These are phyloP conservation scores for Davidsoniella neocaledoniae DNA, from an alignment of 2,329 filamentous ascomycete species.

Conservation along the genomic window DNA sequence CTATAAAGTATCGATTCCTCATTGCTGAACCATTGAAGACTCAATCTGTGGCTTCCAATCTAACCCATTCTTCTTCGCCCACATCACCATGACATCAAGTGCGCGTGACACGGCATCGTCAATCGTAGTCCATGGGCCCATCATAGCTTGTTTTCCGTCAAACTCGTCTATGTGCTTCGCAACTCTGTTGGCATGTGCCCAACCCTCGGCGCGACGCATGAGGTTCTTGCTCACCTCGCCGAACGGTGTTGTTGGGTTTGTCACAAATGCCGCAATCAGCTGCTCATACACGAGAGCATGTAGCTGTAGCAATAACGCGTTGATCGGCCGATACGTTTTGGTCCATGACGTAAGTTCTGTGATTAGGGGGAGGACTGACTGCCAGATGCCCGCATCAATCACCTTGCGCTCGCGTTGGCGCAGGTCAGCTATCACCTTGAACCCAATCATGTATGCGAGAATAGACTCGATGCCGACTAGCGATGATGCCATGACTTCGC, in stretches of 20 bases:
- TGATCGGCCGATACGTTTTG: slow-evolving; percentile 23
- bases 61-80: slow-evolving; percentile 28
- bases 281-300: slow-evolving; percentile 30
- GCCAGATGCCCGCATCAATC: slow-evolving; percentile 26
- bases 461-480: slow-evolving; percentile 32
- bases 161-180: slow-evolving; percentile 4
- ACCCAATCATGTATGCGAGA: slow-evolving; percentile 35
- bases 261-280: slow-evolving; percentile 23
- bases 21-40: slow-evolving; percentile 16
- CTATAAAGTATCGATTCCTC: too few species aligned
- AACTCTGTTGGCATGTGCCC: slow-evolving; percentile 19
- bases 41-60: slow-evolving; percentile 27
- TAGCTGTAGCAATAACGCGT: slow-evolving; percentile 27
- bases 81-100: slow-evolving; percentile 25
- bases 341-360: slow-evolving; percentile 22
- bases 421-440: slow-evolving; percentile 31
- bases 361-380: slow-evolving; percentile 28
- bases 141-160: slow-evolving; percentile 1
- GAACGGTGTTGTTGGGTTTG: slow-evolving; percentile 17
- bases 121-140: slow-evolving; percentile 28
- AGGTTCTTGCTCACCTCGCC: slow-evolving; percentile 15
- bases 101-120: slow-evolving; percentile 26
- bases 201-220: slow-evolving; percentile 10
- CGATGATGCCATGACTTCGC: slow-evolving; percentile 24
- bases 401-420: slow-evolving; percentile 27